Conservation (phyloP, 176 grass and related monocot genomes). For the Avena eriantha region DNA sequence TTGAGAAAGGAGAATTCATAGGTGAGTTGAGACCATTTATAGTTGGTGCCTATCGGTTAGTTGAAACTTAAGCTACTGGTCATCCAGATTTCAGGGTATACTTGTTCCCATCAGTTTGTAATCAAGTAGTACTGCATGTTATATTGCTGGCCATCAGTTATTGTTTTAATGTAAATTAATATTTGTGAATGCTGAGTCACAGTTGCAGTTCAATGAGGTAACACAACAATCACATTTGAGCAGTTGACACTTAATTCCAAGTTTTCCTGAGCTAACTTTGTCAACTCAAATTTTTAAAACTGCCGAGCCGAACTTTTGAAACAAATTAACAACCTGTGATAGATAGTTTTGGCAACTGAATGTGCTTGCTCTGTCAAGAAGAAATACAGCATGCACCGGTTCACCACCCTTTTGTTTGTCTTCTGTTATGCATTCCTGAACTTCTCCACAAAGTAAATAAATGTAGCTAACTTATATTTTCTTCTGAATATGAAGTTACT, state of each 20-base stretch:
- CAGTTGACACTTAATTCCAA: neutral
- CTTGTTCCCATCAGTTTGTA: constrained; percentile 10
- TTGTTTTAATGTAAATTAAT: constrained; percentile 6
- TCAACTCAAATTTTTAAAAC: constrained; percentile 3
- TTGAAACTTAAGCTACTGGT: constrained; percentile 32
- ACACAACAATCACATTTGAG: neutral
- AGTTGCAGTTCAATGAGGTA: constrained; percentile 21
- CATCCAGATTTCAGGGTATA: neutral
- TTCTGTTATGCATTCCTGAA: constrained; percentile 3
- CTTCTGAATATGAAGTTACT: constrained; percentile 67
- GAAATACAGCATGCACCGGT: neutral
- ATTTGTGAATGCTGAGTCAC: neutral
- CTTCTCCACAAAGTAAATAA: neutral
- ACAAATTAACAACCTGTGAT: neutral
- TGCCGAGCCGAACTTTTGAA: neutral
- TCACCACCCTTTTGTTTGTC: neutral
- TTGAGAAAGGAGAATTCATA: constrained; percentile 99
- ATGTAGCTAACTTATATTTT: constrained; percentile 39
- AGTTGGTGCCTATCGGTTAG: neutral
- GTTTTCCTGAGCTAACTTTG: constrained; percentile 6
- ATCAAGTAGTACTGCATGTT: neutral
- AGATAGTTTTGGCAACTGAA: neutral
- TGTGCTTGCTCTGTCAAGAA: constrained; percentile 11
- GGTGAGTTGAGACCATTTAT: constrained; percentile 55
- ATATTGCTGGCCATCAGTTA: constrained; percentile 1